Evolutionary conservation across 495 filamentous ascomycete genomes (phyloP).

Genomic region (Rusavskia elegans): DNA sequence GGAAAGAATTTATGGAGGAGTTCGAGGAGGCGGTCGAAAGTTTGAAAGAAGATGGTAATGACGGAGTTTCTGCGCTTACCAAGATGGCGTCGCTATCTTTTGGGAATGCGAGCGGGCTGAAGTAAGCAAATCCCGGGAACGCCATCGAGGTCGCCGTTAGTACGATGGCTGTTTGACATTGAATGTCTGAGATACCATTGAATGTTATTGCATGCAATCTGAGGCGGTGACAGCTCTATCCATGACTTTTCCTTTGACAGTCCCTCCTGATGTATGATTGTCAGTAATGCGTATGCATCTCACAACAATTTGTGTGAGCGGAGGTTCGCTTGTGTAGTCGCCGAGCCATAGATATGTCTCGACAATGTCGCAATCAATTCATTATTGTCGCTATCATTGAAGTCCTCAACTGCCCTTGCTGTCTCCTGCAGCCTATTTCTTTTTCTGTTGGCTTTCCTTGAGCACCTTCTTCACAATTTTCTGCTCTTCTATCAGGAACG

Average conservation of each 20-base stretch:
- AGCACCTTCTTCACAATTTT: conserved; percentile 99
- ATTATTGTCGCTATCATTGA: not conserved
- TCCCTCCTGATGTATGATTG: not conserved
- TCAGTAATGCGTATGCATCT: not conserved
- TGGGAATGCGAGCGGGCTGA: too few species aligned
- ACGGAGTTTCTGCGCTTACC: too few species aligned
- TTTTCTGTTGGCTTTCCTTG: conserved; percentile 86
- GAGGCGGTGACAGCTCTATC: too few species aligned
- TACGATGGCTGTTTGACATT: not conserved
- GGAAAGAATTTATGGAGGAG: not conserved
- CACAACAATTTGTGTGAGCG: not conserved
- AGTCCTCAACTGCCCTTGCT: not conserved
- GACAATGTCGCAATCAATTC: too few species aligned
- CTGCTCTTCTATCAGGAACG: conserved; percentile 99
- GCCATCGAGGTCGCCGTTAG: too few species aligned
- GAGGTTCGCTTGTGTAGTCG: too few species aligned
- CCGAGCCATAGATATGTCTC: too few species aligned
- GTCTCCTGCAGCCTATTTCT: conserved; percentile 26
- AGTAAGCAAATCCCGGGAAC: too few species aligned
- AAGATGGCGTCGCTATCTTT: too few species aligned
- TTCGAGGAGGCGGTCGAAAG: not conserved
- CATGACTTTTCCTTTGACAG: too few species aligned
- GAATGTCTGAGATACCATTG: not conserved
- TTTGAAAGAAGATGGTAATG: not conserved
- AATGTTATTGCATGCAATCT: too few species aligned